A percentile compares a stretch with the other conserved stretches of the same genome.
Conservation (phyloP, 108 stramenopile genomes). For the Nannochloropsis oceanica region DNA sequence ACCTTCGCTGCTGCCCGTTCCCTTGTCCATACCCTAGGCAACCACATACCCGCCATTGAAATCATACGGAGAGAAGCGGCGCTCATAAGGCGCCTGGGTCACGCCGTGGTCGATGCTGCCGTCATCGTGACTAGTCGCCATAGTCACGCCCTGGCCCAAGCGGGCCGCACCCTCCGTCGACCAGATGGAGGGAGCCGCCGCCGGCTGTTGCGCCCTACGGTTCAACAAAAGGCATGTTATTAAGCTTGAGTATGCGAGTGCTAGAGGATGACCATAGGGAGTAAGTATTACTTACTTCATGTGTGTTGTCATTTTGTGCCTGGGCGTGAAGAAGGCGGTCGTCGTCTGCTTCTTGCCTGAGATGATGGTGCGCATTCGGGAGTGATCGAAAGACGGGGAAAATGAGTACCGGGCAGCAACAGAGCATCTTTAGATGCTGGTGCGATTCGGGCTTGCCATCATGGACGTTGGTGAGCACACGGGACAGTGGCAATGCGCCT, state of each 20-base stretch:
- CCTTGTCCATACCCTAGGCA: no score
- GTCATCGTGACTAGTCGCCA: neutral
- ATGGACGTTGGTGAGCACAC: no score
- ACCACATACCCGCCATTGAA: constrained; percentile 26
- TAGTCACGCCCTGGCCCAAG: neutral
- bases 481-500: no score
- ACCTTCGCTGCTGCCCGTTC: no score
- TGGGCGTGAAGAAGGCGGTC: no score
- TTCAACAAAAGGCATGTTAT: neutral
- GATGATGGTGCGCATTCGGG: no score
- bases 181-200: neutral
- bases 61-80: constrained; percentile 27
- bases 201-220: neutral
- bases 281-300: neutral
- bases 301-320: neutral
- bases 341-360: no score
- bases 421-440: no score
- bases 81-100: constrained; percentile 16
- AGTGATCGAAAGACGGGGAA: no score
- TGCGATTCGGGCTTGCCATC: no score
- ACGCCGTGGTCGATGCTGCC: constrained; percentile 25
- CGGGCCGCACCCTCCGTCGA: neutral
- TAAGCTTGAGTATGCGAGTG: neutral
- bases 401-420: no score
- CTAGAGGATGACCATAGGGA: neutral